Percentiles rank a stretch among this genome's conserved stretches.
These are phyloP conservation scores for Globisporangium camurandrum DNA, from an alignment of 352 stramenopile species.

Conservation along the genomic window DNA sequence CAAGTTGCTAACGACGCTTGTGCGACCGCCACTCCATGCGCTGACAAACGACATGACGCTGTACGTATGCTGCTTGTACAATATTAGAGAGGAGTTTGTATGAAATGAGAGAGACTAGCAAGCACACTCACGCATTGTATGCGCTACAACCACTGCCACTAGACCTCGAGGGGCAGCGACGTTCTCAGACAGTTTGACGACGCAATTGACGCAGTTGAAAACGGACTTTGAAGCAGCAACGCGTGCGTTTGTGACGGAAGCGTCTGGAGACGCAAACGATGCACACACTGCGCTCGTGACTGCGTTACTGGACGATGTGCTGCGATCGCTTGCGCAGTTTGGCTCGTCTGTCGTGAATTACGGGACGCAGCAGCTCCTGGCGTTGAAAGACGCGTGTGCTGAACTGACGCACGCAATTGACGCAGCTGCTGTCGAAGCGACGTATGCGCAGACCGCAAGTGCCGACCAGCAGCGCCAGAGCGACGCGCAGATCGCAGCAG, in stretches of 20 bases:
- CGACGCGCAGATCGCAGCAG: constrained; percentile 32
- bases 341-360: no score
- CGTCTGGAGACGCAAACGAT: no score
- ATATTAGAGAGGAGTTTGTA: no score
- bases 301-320: constrained; percentile 25
- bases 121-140: not conserved
- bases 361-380: no score
- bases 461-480: constrained; percentile 40
- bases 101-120: no score
- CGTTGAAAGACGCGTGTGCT: constrained; percentile 18
- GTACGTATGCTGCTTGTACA: no score
- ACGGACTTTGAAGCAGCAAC: constrained; percentile 38
- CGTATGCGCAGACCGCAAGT: constrained; percentile 16
- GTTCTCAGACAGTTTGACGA: constrained; percentile 43
- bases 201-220: constrained; percentile 52
- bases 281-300: constrained; percentile 23
- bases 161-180: constrained; percentile 28
- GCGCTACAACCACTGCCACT: no score
- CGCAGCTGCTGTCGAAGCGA: constrained; percentile 18
- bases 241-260: constrained; percentile 24
- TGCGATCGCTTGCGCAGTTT: constrained; percentile 46
- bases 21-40: constrained; percentile 32
- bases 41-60: constrained; percentile 30
- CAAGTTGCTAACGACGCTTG: constrained; percentile 14
- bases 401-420: constrained; percentile 22